Evolutionary conservation across 768 basidiomycete genomes (phyloP).

Genomic region (Suillus clintonianus): DNA sequence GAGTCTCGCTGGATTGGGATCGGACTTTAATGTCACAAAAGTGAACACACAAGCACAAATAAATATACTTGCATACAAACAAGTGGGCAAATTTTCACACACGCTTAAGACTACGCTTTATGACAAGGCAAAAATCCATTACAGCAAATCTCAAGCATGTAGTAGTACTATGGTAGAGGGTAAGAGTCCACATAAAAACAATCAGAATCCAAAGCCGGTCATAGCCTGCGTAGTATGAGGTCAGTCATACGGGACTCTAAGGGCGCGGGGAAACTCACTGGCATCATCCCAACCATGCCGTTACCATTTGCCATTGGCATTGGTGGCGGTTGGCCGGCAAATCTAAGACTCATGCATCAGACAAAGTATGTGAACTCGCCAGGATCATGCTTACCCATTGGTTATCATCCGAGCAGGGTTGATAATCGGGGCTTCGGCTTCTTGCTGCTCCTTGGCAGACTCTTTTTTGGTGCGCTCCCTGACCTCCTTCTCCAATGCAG

Average conservation of each 20-base stretch:
- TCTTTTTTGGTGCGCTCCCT: conserved; percentile 87
- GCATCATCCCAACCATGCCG: conserved; percentile 53
- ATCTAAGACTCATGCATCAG: conserved; percentile 40
- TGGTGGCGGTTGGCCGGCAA: conserved; percentile 63
- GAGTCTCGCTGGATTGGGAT: not conserved
- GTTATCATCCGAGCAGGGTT: conserved; percentile 81
- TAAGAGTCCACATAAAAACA: conserved; percentile 14
- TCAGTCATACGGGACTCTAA: not conserved
- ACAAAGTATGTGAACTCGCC: not conserved
- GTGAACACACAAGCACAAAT: not conserved
- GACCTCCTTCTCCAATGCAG: conserved; percentile 84
- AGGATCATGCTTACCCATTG: conserved; percentile 46
- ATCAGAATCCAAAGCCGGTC: conserved; percentile 62
- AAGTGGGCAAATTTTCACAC: not conserved
- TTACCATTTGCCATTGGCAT: conserved; percentile 57
- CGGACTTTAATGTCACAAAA: not conserved
- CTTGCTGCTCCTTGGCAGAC: conserved; percentile 84
- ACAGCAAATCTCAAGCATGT: conserved; percentile 21
- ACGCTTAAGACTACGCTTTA: too few species aligned
- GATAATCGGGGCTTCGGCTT: conserved; percentile 85
- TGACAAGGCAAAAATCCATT: conserved; percentile 20
- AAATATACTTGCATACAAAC: not conserved
- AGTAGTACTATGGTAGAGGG: conserved; percentile 30
- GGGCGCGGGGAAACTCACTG: conserved; percentile 45
- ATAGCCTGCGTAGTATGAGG: conserved; percentile 44